Evolutionary conservation across 768 basidiomycete genomes (phyloP), one percentile per base, ranked within the genome.

Genomic region (Auriscalpium microsporum): DNA sequence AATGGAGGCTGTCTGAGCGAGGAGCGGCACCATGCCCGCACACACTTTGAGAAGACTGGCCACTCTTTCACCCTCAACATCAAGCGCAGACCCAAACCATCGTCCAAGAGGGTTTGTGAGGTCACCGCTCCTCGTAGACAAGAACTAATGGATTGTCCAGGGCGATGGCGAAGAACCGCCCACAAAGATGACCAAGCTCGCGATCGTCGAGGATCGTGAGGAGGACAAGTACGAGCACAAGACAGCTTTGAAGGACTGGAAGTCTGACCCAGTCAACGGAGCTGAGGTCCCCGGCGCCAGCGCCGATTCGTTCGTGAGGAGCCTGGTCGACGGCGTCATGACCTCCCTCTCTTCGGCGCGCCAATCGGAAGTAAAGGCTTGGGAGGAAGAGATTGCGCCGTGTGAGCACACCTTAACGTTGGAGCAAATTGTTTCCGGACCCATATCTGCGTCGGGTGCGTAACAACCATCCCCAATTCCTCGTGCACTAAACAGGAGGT

Each of bases 351-450:
- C 93, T 0, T 94, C 92, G 2, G 87, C 91, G 0, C 89, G 93
- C 48, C 88, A 95, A 66, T 91, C 88, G 0, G 94, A 97, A 64
- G 87, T 99, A 48, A 87, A 96, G 70, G 88, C 96, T 7, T 99
- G 96, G 96, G 93, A 98, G 67, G 94, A 97, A 68, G 95, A 97
- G 61, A 86, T 96, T 44, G 64, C 74, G 0, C 71, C 91, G 8
- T 99, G 96, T 75, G 86, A 91, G 64, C 96, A 99, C 60, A 78
- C 83, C 8, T 68, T 80, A 10, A 74, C 75, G 10, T 69, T 87
- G 4, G 68, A 79, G 37, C 85, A 86, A 59, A 66, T 64, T 0
- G 64, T 71, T 5, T 74, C 73, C 3, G 77, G 73, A 10, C 69
- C 69, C 10, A 84, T 84, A 19, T 69, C 73, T 0, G 73, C 79